Evolutionary conservation across 2,329 filamentous ascomycete species (phyloP).

Genomic region (Rhynchosporium agropyri): DNA sequence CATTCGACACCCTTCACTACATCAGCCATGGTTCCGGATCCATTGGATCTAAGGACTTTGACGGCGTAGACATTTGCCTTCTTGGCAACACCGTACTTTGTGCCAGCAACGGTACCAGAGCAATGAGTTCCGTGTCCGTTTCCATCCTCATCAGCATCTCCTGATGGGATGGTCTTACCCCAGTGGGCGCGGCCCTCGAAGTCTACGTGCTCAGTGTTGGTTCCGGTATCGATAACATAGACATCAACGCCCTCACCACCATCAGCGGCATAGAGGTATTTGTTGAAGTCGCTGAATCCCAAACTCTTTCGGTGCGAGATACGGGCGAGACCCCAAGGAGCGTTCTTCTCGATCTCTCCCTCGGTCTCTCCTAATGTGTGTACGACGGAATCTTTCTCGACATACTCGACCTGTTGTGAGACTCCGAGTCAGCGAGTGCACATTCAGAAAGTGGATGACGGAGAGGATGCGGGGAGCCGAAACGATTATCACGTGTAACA

Average conservation of each 20-base stretch:
- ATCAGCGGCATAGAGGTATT: conserved; percentile 89
- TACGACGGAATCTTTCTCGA: conserved; percentile 93
- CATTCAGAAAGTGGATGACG: conserved; percentile 11
- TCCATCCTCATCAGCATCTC: conserved; percentile 87
- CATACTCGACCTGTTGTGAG: conserved; percentile 83
- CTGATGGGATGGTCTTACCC: conserved; percentile 92
- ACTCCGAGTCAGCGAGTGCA: conserved; percentile 33
- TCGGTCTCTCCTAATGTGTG: conserved; percentile 68
- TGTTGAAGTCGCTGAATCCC: conserved; percentile 93
- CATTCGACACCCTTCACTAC: conserved; percentile 98
- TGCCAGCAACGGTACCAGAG: conserved; percentile 95
- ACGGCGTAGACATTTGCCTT: conserved; percentile 96
- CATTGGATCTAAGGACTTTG: conserved; percentile 97
- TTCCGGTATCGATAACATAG: conserved; percentile 98
- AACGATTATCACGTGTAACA: conserved; percentile 34
- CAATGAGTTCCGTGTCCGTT: conserved; percentile 99
- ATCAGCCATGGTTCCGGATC: conserved; percentile 97
- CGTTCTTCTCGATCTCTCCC: conserved; percentile 79
- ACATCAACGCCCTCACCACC: conserved; percentile 98
- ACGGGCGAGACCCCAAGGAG: conserved; percentile 98
- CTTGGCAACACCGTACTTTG: conserved; percentile 99
- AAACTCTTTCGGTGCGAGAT: conserved; percentile 91
- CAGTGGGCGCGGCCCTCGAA: conserved; percentile 94
- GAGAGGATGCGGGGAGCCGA: conserved; percentile 8
- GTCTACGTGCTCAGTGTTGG: conserved; percentile 91